Conservation (phyloP, 2,329 filamentous ascomycete genomes). For the Pyrenophora graminea region DNA sequence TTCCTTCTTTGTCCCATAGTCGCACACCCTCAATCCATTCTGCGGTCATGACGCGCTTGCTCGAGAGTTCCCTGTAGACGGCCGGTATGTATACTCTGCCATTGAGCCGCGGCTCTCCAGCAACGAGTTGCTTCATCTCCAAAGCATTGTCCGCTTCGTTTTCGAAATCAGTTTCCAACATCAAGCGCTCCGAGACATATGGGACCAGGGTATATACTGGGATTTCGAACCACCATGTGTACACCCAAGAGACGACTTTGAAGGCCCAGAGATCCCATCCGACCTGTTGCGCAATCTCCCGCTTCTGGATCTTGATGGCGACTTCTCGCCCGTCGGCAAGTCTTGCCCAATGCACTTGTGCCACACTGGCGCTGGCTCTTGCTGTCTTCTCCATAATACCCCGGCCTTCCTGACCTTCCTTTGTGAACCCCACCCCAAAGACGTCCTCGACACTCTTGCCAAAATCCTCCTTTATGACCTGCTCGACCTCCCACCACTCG, state of each 20-base stretch:
- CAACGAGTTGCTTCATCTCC: slow-evolving; percentile 77
- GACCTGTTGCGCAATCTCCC: slow-evolving; percentile 88
- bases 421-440: slow-evolving; percentile 83
- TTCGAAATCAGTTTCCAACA: slow-evolving; percentile 91
- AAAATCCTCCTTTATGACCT: slow-evolving; percentile 87
- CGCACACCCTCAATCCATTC: slow-evolving; percentile 97
- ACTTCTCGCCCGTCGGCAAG: slow-evolving; percentile 86
- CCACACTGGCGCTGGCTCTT: slow-evolving; percentile 85
- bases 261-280: slow-evolving; percentile 96
- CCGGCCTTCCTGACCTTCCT: slow-evolving; percentile 57
- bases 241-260: slow-evolving; percentile 81
- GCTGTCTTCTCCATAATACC: slow-evolving; percentile 73
- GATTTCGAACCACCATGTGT: slow-evolving; percentile 88
- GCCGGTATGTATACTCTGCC: slow-evolving; percentile 86
- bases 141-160: slow-evolving; percentile 90
- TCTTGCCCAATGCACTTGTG: slow-evolving; percentile 94
- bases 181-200: slow-evolving; percentile 88
- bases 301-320: slow-evolving; percentile 95
- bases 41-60: slow-evolving; percentile 83
- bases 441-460: slow-evolving; percentile 82
- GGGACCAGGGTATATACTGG: slow-evolving; percentile 89
- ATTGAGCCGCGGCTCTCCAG: slow-evolving; percentile 73
- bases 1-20: slow-evolving; percentile 86
- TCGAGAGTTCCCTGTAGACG: slow-evolving; percentile 81
- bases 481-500: slow-evolving; percentile 80